These are phyloP conservation scores for Paratrypanosoma confusum DNA, from an alignment of 208 protist genomes.

Conservation along the genomic window DNA sequence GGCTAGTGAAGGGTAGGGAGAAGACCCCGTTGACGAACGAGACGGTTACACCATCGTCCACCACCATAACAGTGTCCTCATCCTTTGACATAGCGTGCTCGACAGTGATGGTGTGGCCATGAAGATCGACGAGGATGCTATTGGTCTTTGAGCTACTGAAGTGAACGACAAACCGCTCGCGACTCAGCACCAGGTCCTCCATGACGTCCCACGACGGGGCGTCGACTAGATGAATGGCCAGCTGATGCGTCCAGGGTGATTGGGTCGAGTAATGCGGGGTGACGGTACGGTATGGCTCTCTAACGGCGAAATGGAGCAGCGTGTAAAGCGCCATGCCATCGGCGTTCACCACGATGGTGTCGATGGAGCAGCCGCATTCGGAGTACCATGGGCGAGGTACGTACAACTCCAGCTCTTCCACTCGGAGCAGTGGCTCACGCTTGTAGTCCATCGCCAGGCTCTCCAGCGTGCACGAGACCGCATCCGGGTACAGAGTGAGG, in stretches of 20 bases:
- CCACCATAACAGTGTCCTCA: slow-evolving; percentile 37
- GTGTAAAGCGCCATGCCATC: not conserved
- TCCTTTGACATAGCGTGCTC: slow-evolving; percentile 15
- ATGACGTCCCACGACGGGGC: no score
- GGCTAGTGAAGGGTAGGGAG: slow-evolving; percentile 21
- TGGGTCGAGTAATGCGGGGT: no score
- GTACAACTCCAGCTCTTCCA: slow-evolving; percentile 1
- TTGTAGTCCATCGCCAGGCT: no score
- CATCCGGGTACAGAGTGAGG: no score
- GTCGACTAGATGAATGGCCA: no score
- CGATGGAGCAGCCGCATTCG: no score
- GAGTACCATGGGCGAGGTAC: no score
- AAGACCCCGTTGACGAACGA: slow-evolving; percentile 49
- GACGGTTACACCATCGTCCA: slow-evolving; percentile 58
- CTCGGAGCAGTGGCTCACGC: no score
- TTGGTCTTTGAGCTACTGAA: slow-evolving; percentile 59
- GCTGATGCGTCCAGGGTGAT: not conserved
- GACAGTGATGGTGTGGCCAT: slow-evolving; percentile 38
- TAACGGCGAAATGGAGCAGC: not conserved
- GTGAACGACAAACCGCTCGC: slow-evolving; percentile 35
- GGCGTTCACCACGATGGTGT: not conserved
- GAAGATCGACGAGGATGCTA: slow-evolving; percentile 54
- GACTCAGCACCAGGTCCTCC: slow-evolving; percentile 21
- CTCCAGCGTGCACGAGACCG: no score
- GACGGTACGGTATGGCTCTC: no score